Percentiles rank a stretch among this genome's conserved stretches.
These are phyloP conservation scores for Paradendryphiella salina DNA, from an alignment of 2,329 filamentous ascomycete genomes.

Conservation along the genomic window DNA sequence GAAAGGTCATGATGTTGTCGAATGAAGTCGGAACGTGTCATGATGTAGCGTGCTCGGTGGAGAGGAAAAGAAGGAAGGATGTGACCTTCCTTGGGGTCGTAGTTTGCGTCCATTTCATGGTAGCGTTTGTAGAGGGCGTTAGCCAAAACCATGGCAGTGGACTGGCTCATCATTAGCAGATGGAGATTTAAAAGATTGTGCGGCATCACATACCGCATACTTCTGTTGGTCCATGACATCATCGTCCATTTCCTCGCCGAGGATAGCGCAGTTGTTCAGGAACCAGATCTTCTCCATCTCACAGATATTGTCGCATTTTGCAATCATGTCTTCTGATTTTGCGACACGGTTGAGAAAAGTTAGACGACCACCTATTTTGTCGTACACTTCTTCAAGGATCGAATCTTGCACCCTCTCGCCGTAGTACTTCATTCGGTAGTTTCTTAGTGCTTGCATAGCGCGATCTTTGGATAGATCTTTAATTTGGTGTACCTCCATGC, in stretches of 20 bases:
- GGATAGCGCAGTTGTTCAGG: constrained; percentile 74
- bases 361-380: constrained; percentile 82
- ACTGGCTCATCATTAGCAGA: constrained; percentile 51
- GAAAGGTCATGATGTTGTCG: constrained; percentile 90
- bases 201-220: constrained; percentile 69
- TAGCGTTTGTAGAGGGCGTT: constrained; percentile 87
- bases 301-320: constrained; percentile 73
- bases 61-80: constrained; percentile 71
- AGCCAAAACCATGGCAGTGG: constrained; percentile 90
- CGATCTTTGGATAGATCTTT: constrained; percentile 77
- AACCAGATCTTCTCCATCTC: constrained; percentile 76
- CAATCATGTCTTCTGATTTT: constrained; percentile 79
- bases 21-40: constrained; percentile 96
- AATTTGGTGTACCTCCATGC: constrained; percentile 91
- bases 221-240: constrained; percentile 99
- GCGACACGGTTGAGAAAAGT: constrained; percentile 89
- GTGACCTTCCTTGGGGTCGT: constrained; percentile 69
- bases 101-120: constrained; percentile 62
- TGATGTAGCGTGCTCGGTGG: constrained; percentile 65
- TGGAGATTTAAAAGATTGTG: fast-evolving
- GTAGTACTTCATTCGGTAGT: constrained; percentile 81
- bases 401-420: constrained; percentile 59
- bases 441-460: constrained; percentile 74
- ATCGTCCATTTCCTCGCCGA: constrained; percentile 82
- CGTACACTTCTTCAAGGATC: constrained; percentile 76